Evolutionary conservation across 148 eudicot genomes (phyloP).

Genomic region (Cornus kousa): DNA sequence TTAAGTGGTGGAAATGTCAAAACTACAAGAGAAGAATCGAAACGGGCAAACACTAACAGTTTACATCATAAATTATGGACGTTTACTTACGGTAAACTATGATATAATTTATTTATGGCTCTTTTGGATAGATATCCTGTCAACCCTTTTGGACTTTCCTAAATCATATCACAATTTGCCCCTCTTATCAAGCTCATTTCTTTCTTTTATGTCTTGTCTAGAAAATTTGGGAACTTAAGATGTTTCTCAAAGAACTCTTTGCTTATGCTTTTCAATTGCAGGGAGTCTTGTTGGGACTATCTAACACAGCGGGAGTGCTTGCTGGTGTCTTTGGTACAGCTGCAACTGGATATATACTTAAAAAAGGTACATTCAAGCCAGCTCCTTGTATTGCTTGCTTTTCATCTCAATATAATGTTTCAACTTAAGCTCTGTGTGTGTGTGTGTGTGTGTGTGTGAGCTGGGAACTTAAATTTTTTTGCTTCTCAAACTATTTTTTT

Average conservation of each 20-base stretch:
- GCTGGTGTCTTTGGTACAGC: conserved; percentile 98
- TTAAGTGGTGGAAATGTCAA: not conserved
- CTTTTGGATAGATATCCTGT: not conserved
- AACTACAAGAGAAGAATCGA: not conserved
- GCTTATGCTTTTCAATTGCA: conserved; percentile 17
- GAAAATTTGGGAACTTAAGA: not conserved
- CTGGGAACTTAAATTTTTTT: not conserved
- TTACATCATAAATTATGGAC: not conserved
- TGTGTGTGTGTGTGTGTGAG: too few species aligned
- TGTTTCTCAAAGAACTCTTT: not conserved
- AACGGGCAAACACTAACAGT: not conserved
- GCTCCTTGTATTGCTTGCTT: not conserved
- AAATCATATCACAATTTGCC: not conserved
- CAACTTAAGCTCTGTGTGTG: not conserved
- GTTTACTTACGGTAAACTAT: not conserved
- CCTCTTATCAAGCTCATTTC: not conserved
- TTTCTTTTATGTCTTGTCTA: not conserved
- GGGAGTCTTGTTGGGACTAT: conserved; percentile 87
- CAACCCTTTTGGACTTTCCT: not conserved
- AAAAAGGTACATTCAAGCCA: conserved; percentile 51
- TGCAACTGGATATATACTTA: conserved; percentile 92
- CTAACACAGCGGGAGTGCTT: conserved; percentile 94
- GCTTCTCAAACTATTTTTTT: not conserved
- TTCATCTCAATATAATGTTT: not conserved
- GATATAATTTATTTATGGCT: not conserved